Evolutionary conservation across 2,329 filamentous ascomycete genomes (phyloP), one percentile per base, ranked within the genome.

Genomic region (Talaromyces sp.): DNA sequence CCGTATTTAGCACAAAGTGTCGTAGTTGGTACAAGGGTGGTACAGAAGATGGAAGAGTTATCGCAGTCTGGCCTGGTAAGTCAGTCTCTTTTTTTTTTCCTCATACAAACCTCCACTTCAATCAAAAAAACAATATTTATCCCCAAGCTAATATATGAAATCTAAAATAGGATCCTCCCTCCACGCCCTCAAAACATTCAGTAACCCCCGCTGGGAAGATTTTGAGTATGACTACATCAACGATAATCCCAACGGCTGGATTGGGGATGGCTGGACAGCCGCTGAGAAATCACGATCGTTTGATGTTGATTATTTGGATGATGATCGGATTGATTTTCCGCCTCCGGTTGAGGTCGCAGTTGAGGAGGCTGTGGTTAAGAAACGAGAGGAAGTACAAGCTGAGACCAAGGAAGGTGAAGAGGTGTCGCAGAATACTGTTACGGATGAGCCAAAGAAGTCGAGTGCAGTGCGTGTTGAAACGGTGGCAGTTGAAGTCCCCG

Each of bases 311-410:
- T 74, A 74, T 56, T 59, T 74, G 25, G 66, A 73, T 51, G 70
- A 72, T 57, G 67, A 72, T n/a, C 64, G 68, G 45, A 53, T 73
- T 35, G 70, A 74, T 55, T 72, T 70, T 58, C 71, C 71, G 3
- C 45, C 35, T 22, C 46, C 55, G 5, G 61, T 63, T 45, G 39
- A 31, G 39, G 28, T 25, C 1, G 40, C 45, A 25, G 28, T 21
- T 28, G 25, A 28, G 25, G 25, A 28, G 25, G 25, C 25, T 28
- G 25, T 7, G 7, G 7, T 28, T 28, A 28, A 28, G 25, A 28
- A 28, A 28, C 25, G 25, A 28, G 25, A 28, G 7, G 25, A 28
- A 7, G 25, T 28, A 28, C 25, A 28, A 28, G 25, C 25, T 4
- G 25, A 39, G 10, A 5, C 10, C 8, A 28, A 52, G 21, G 33